Evolutionary conservation across 352 stramenopile genomes (phyloP), one percentile per base, ranked within the genome.

Genomic region (Pythium rishiriense): DNA sequence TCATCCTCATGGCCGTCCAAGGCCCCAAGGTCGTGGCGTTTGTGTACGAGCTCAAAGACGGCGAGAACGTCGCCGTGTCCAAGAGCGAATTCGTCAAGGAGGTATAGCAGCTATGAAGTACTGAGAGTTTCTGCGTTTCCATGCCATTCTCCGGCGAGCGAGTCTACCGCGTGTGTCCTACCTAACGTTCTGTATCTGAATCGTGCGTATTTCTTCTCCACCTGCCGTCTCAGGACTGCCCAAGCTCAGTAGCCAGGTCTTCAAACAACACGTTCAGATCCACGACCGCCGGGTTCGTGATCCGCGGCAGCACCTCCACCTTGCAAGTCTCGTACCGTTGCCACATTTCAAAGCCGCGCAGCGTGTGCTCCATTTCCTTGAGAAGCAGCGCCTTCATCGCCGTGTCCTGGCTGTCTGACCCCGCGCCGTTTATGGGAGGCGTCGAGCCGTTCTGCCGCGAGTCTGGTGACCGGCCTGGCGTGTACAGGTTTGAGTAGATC

Each of bases 1-100:
- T 99, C 66, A 97, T 99, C 70, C 86, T 99, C 57, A 91, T 99
- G 73, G 97, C 97, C n/a, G 86, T 99, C 50, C 96, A 99, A 69
- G 97, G 93, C 1, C 66, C 64, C 39, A 99, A 99, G 70, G 88
- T 98, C 37, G 96, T 99, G 3, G 97, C 92, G 42, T 99, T 99
- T 74, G 85, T 99, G 1, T 99, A 99, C 74, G 91, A 98, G 68
- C 80, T 97, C 56, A 88, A 91, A 49, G 76, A 64, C 46, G 57
- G 64, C 15, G 88, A 88, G 56, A 86, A 88, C 57, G 85, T 94
- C 26, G 83, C 88, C 17, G 87, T 96, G n/a, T 95, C 85, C 70
- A 97, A 94, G 66, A 96, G 81, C 73, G 87, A 96, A 68, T 93
- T 92, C 54, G 79, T 74, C 9, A 96, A 96, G 65, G 78, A 91